Evolutionary conservation across 1,284 basidiomycete species (phyloP), one percentile per base, ranked within the genome.

Genomic region (Chalciporus sp.): DNA sequence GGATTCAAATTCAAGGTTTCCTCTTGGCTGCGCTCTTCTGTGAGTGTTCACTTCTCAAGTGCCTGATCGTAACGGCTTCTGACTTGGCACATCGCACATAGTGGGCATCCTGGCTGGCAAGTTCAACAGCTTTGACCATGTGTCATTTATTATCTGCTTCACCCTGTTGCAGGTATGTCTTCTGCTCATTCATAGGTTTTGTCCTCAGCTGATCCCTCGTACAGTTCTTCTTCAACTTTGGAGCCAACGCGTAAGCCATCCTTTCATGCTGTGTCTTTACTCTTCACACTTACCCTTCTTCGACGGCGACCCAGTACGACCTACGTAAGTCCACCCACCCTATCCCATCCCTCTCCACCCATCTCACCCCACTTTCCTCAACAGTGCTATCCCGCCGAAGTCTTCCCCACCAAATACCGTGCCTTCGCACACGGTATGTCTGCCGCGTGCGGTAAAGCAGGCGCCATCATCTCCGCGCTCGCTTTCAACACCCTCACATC

Each of bases 351-450:
- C 29, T 20, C 17, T 16, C n/a, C 6, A n/a, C 20, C 7, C 20
- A 19, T 33, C 47, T 43, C 44, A 56, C 17, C 51, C 76, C 49
- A 63, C 76, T 3, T 23, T 12, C 14, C 11, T 33, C 1, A 19
- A 23, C 54, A 82, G 79, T 81, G 79, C 63, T 86, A 85, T 66
- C 90, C 91, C n/a, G 88, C 86, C 8, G 90, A 93, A 74, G 83
- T 88, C n/a, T 95, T 94, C 83, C 92, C 93, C 1, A 94, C 93
- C 1, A 80, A 88, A 31, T 92, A 87, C 75, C 79, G 86, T 49
- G 88, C 88, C 7, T 86, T 85, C 51, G 90, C 88, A 7, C 92
- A 94, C 71, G 92, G 92, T 55, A 80, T 92, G 53, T 88, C 85
- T 1, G 92, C 92, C 19, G 91, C 90, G 0, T 78, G 77, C 12